phyloP scores from a whole-genome alignment of 139 green algal genomes.

The Chlorella ohadii region DNA sequence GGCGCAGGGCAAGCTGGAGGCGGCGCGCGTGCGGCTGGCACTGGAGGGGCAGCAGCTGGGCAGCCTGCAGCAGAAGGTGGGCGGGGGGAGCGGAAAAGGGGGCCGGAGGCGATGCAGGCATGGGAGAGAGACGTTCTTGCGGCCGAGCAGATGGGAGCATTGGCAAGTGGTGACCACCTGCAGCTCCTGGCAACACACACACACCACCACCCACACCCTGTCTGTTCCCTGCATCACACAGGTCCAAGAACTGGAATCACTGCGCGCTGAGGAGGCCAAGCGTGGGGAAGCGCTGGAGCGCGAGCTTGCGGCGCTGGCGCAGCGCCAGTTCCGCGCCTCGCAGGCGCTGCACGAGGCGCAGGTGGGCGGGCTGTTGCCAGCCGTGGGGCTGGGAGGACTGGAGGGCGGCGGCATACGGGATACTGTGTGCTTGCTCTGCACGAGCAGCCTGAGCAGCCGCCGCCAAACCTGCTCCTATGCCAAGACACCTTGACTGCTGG shows the following conservation, averaged over 20 bases:
- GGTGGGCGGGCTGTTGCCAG: neutral
- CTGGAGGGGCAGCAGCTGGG: slow-evolving; percentile 28
- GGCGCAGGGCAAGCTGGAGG: neutral
- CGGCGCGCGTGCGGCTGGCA: neutral
- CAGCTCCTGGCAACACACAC: no score
- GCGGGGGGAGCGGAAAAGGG: neutral
- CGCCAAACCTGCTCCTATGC: no score
- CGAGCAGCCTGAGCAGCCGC: no score
- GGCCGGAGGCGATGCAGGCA: neutral
- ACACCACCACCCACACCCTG: no score
- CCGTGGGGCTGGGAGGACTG: no score
- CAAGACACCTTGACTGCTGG: no score
- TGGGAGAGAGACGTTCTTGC: no score
- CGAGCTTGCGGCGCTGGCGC: slow-evolving; percentile 8
- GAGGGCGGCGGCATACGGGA: no score
- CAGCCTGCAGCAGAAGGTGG: slow-evolving; percentile 27
- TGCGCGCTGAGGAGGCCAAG: neutral
- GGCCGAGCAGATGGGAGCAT: no score
- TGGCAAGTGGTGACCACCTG: no score
- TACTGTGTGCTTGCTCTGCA: no score
- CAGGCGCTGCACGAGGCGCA: slow-evolving; percentile 21
- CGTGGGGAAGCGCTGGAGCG: neutral
- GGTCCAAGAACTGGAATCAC: slow-evolving; percentile 23
- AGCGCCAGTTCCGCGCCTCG: slow-evolving; percentile 27
- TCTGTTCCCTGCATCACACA: neutral